A percentile compares a stretch with the other conserved stretches of the same genome.
Evolutionary conservation across 768 basidiomycete species (phyloP).

Genomic region (Krasilnikovozyma curviuscula): DNA sequence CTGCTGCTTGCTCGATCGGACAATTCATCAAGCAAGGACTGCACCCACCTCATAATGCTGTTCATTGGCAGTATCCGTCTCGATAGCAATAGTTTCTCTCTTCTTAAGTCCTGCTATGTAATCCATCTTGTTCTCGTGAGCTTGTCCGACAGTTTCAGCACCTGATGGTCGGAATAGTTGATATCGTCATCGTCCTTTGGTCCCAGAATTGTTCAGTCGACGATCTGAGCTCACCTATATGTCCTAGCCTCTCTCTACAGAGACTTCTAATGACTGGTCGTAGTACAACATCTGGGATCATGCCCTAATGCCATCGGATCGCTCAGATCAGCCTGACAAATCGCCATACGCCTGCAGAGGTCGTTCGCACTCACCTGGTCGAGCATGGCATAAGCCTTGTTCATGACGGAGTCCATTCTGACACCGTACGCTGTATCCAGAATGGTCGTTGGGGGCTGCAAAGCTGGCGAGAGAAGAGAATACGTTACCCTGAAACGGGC

Average conservation of each 20-base stretch:
- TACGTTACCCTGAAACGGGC: too few relatives aligned
- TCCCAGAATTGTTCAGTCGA: neutral
- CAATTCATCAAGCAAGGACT: neutral
- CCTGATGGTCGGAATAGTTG: neutral
- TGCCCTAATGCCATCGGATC: conserved; percentile 37
- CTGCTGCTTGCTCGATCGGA: neutral
- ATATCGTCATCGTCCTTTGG: neutral
- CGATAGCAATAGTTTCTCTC: conserved; percentile 38
- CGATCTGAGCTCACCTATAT: conserved; percentile 42
- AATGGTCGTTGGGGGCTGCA: too few relatives aligned
- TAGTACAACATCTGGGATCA: conserved; percentile 42
- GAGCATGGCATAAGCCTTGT: neutral
- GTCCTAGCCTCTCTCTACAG: conserved; percentile 37
- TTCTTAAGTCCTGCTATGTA: conserved; percentile 42
- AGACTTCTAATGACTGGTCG: conserved; percentile 34
- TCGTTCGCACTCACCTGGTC: too few relatives aligned
- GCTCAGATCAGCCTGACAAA: too few relatives aligned
- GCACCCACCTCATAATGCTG: conserved; percentile 48
- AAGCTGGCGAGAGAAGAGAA: too few relatives aligned
- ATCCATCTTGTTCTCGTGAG: conserved; percentile 46
- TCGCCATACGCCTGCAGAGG: too few relatives aligned
- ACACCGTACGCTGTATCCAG: too few relatives aligned
- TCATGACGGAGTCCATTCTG: neutral
- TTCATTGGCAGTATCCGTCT: conserved; percentile 49
- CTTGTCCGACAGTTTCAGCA: conserved; percentile 31